Evolutionary conservation across 257 asterid genomes (phyloP), one percentile per base, ranked within the genome.

Genomic region (Salvia hispanica): DNA sequence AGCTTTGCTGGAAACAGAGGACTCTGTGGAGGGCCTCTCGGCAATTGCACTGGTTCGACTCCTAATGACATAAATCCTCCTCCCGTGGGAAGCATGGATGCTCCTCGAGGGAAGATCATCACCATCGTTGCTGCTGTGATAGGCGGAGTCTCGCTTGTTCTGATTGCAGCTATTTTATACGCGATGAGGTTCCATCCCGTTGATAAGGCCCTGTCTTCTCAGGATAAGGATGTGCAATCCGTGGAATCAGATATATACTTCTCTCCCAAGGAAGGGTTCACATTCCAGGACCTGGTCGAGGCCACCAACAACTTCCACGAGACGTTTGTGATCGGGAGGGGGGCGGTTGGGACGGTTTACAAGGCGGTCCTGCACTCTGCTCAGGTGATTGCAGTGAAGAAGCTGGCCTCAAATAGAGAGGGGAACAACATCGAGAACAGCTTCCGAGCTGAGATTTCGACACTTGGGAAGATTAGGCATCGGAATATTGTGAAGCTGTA

Each of bases 391-490:
- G 98, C 98, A 7, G 92, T 89, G 0, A 92, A 92, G 81, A 92
- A 78, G 81, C 89, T 92, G 13, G 87, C 90, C 7, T 92, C 98
- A 6, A 79, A 87, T 59, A 78, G 96, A 81, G 98, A 92, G 72
- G 93, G 96, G 6, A 83, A 85, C 57, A 79, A 47, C 71, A 76
- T 82, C 3, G 98, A 92, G 62, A 84, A 74, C 58, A 83, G 93
- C 70, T 92, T 89, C 47, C 85, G 83, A 9, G 95, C 98, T 0
- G 98, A 92, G 88, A 92, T 92, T 62, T 76, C 71, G 40, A 92
- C 98, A 3, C 76, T 92, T 1, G 98, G 98, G 34, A 89, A 78
- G 73, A 92, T 89, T n/a, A 84, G 98, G 88, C 98, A 92, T 76
- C 90, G 98, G 0, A 92, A 92, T 60, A 92, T 92, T 12, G 97